These are phyloP conservation scores for Nyctanthes arbortristis DNA, from an alignment of 257 asterid genomes.

Conservation along the genomic window DNA sequence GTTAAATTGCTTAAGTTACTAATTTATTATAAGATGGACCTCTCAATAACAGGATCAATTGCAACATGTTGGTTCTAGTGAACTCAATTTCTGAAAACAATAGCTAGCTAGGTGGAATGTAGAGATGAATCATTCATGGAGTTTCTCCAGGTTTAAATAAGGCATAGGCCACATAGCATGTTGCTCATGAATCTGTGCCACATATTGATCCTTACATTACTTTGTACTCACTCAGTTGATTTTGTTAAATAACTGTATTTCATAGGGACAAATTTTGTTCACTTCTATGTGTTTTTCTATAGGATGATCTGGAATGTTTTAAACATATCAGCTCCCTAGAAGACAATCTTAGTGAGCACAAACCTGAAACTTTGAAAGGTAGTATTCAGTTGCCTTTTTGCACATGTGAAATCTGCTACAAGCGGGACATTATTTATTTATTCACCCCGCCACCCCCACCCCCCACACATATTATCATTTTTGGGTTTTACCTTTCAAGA, in stretches of 20 bases:
- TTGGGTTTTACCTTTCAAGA: slow-evolving; percentile 71
- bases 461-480: slow-evolving; percentile 13
- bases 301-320: slow-evolving; percentile 95
- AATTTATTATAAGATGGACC: too few relatives aligned
- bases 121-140: background rate
- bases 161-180: too few relatives aligned
- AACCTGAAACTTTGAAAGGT: slow-evolving; percentile 81
- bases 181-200: too few relatives aligned
- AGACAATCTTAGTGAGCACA: slow-evolving; percentile 70
- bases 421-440: background rate
- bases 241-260: slow-evolving; percentile 7
- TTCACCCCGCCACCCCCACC: too few relatives aligned
- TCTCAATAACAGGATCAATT: slow-evolving; percentile 62
- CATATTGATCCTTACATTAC: too few relatives aligned
- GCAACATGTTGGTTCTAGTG: slow-evolving; percentile 50
- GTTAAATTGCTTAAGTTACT: too few relatives aligned
- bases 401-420: slow-evolving; percentile 12
- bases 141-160: background rate
- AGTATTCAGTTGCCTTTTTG: slow-evolving; percentile 18
- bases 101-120: slow-evolving; percentile 4
- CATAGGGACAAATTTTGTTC: background rate
- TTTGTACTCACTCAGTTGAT: too few relatives aligned
- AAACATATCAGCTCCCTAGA: slow-evolving; percentile 88
- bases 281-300: slow-evolving; percentile 22
- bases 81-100: too few relatives aligned